Evolutionary conservation across 148 eudicot genomes (phyloP), one percentile per base, ranked within the genome.

Genomic region (Nyssa sinensis): DNA sequence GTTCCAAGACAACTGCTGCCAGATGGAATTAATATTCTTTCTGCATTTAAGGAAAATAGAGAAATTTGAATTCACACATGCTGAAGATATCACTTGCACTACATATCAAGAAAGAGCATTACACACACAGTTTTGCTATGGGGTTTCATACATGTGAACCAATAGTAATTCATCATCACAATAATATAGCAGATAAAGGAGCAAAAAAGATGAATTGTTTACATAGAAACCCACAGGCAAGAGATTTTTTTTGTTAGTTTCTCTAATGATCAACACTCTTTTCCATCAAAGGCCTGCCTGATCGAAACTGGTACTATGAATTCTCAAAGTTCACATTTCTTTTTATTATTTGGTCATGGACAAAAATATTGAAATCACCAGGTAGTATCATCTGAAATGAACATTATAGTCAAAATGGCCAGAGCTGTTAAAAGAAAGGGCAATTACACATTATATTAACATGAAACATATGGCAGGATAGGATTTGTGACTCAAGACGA

Each of bases 401-500:
- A 55, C 19, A 3, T 21, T 19, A n/a, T 5, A 55, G 25, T 11
- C 17, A 55, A n/a, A 55, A 55, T 55, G 59, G 21, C 0, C 5
- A 55, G 59, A n/a, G 5, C 8, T 55, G 19, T 19, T 7, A 55
- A 55, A n/a, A 21, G 8, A 55, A 55, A 55, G 59, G 19, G 59
- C 59, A n/a, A n/a, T 55, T 55, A 55, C 59, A n/a, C 0, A 68
- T 60, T n/a, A 23, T 12, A 76, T 32, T 77, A 62, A 77, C 73
- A 64, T 33, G 32, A 57, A 28, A 58, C 4, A 21, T 71, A 62
- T 85, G 66, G 72, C 93, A 94, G 97, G 89, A 87, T 94, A 53
- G 98, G 98, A 71, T 94, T 92, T 35, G 98, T 94, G 82, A 94
- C 98, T 21, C 98, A 94, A 83, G 98, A 94, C 71, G 97, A 94